A percentile compares a stretch with the other conserved stretches of the same genome.
Evolutionary conservation across 805 yeast genomes (phyloP).

Genomic region (Candida arabinofermentans): DNA sequence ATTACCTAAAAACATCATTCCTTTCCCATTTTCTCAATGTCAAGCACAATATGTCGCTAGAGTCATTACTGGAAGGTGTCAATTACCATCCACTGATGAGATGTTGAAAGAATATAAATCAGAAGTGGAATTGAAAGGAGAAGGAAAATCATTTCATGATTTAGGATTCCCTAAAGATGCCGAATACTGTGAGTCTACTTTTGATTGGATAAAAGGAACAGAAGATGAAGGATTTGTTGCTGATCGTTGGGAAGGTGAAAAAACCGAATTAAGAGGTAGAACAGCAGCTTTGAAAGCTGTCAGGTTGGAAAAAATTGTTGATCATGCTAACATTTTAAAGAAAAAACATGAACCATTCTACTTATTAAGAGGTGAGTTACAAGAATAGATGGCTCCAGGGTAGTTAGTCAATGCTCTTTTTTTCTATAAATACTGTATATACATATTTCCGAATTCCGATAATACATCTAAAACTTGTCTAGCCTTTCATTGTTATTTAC

Average conservation of each 20-base stretch:
- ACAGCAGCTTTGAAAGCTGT: constrained; percentile 27
- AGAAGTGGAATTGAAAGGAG: constrained; percentile 41
- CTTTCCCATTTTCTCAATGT: constrained; percentile 47
- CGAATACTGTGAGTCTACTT: constrained; percentile 48
- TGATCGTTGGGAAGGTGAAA: constrained; percentile 27
- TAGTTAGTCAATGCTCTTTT: neutral
- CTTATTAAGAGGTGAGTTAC: constrained; percentile 17
- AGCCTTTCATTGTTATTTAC: constrained; percentile 1
- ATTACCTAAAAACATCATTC: constrained; percentile 42
- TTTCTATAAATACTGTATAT: neutral
- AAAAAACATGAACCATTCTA: constrained; percentile 23
- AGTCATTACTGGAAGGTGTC: constrained; percentile 38
- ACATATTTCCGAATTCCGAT: too few relatives aligned
- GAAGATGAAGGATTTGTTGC: constrained; percentile 33
- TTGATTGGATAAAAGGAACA: constrained; percentile 33
- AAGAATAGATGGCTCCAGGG: neutral
- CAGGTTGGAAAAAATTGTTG: constrained; percentile 26
- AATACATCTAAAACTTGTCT: too few relatives aligned
- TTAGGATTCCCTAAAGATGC: constrained; percentile 55
- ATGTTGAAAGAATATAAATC: constrained; percentile 32
- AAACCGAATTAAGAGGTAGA: constrained; percentile 20
- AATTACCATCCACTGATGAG: constrained; percentile 35
- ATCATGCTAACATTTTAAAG: constrained; percentile 25
- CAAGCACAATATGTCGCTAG: constrained; percentile 43
- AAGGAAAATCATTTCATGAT: constrained; percentile 47